Percentiles rank a stretch among this genome's conserved stretches.
phyloP scores from a whole-genome alignment of 768 basidiomycete species.

The Boletellus ananas region DNA sequence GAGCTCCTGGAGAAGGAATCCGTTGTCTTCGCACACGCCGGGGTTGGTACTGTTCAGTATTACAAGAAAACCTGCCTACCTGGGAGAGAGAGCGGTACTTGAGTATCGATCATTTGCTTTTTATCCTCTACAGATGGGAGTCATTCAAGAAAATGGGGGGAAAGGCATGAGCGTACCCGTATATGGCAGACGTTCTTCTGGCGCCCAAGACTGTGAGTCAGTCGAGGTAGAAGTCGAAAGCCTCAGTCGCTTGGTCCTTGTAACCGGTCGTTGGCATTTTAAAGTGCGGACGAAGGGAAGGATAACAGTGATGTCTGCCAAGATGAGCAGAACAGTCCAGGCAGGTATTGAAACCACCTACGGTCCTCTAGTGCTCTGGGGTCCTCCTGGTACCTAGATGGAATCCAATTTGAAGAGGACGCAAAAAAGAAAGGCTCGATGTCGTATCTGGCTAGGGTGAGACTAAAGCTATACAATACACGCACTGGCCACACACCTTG shows the following conservation, averaged over 20 bases:
- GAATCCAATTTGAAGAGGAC: conserved; percentile 40
- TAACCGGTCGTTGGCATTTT: conserved; percentile 24
- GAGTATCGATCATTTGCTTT: conserved; percentile 27
- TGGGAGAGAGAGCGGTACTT: conserved; percentile 27
- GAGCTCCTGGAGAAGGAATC: conserved; percentile 30
- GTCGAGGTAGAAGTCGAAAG: conserved; percentile 12
- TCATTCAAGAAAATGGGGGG: not conserved
- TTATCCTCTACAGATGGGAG: conserved; percentile 7
- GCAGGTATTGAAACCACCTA: conserved; percentile 22
- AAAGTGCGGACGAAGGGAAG: conserved; percentile 41
- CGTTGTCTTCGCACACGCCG: conserved; percentile 7
- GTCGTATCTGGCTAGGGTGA: conserved; percentile 31
- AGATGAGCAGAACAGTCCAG: not conserved
- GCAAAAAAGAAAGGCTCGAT: conserved; percentile 45
- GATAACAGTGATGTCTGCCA: conserved; percentile 41
- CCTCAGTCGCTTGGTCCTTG: conserved; percentile 12
- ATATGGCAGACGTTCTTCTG: conserved; percentile 7
- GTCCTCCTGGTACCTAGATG: conserved; percentile 41
- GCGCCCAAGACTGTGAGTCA: not conserved
- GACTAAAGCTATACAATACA: not conserved
- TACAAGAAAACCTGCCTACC: conserved; percentile 1
- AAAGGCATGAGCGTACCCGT: conserved; percentile 3
- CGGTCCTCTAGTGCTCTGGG: conserved; percentile 33
- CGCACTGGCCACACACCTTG: conserved; percentile 26
- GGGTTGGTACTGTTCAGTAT: not conserved